phyloP scores from a whole-genome alignment of 2,329 filamentous ascomycete species.

The Colletotrichum somersetense region DNA sequence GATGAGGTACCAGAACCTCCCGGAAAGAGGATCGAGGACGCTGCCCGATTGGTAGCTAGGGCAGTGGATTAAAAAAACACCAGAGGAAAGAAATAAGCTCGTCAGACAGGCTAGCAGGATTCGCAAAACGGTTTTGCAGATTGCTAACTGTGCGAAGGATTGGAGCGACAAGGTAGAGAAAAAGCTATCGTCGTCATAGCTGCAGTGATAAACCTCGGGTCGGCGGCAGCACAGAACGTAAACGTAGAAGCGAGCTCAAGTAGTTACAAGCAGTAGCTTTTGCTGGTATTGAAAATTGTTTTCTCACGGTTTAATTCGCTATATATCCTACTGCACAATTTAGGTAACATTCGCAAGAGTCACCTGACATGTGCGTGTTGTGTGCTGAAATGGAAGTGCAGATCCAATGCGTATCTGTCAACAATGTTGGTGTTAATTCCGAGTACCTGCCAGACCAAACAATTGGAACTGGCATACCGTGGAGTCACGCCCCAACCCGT shows the following conservation, averaged over 20 bases:
- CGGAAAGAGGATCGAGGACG: slow-evolving; percentile 46
- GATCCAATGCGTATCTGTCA: background rate
- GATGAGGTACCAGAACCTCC: slow-evolving; percentile 60
- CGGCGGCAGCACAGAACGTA: slow-evolving; percentile 1
- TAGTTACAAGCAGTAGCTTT: background rate
- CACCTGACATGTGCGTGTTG: background rate
- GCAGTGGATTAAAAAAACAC: slow-evolving; percentile 44
- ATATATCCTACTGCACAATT: background rate
- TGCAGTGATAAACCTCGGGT: background rate
- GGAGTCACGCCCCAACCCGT: background rate
- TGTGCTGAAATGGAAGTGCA: background rate
- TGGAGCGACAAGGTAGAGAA: slow-evolving; percentile 39
- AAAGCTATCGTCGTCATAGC: slow-evolving; percentile 33
- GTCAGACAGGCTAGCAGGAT: slow-evolving; percentile 34
- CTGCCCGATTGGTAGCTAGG: slow-evolving; percentile 46
- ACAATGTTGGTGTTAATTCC: too few species aligned
- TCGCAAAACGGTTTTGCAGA: slow-evolving; percentile 37
- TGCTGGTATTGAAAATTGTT: too few species aligned
- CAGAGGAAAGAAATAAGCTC: slow-evolving; percentile 20
- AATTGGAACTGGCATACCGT: background rate
- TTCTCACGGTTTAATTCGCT: too few species aligned
- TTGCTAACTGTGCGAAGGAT: slow-evolving; percentile 32
- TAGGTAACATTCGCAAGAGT: background rate
- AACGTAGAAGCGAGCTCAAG: background rate
- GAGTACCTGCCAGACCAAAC: background rate